A percentile compares a stretch with the other conserved stretches of the same genome.
phyloP scores from a whole-genome alignment of 129 eudicot genomes.

The Flaveria linearis region DNA sequence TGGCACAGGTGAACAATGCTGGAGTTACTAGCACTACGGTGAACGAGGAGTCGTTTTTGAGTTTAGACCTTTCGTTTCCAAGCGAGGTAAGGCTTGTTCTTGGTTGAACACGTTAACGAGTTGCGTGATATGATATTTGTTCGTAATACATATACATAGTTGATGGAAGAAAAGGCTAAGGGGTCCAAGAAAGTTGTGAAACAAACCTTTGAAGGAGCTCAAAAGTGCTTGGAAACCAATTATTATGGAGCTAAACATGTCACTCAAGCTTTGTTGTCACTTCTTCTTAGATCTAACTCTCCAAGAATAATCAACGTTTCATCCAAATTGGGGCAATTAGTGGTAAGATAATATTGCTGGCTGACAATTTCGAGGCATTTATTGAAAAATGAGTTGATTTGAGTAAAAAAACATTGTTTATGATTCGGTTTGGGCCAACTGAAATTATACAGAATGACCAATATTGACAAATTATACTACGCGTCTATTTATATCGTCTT shows the following conservation, averaged over 20 bases:
- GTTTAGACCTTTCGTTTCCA: conserved; percentile 29
- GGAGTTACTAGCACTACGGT: conserved; percentile 36
- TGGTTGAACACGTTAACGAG: neutral
- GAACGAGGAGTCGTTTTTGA: conserved; percentile 30
- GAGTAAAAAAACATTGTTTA: too few relatives aligned
- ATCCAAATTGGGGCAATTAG: conserved; percentile 32
- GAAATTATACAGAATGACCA: too few relatives aligned
- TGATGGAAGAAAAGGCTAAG: conserved; percentile 14
- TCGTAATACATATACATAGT: neutral
- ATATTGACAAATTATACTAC: too few relatives aligned
- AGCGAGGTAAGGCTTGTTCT: conserved; percentile 18
- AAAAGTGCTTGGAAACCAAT: conserved; percentile 35
- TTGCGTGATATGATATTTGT: neutral
- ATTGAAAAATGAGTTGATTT: too few relatives aligned
- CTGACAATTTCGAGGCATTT: neutral
- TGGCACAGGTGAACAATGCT: conserved; percentile 33
- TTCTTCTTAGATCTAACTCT: conserved; percentile 26
- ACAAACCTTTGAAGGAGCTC: conserved; percentile 42
- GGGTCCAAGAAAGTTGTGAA: conserved; percentile 18
- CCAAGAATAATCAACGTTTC: conserved; percentile 41
- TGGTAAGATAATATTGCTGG: conserved; percentile 2
- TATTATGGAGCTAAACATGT: conserved; percentile 41
- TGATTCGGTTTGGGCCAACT: too few relatives aligned
- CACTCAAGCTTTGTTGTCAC: conserved; percentile 38
- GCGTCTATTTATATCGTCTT: too few relatives aligned